phyloP scores from a whole-genome alignment of 139 green algal species.

The Closterium sp. region DNA sequence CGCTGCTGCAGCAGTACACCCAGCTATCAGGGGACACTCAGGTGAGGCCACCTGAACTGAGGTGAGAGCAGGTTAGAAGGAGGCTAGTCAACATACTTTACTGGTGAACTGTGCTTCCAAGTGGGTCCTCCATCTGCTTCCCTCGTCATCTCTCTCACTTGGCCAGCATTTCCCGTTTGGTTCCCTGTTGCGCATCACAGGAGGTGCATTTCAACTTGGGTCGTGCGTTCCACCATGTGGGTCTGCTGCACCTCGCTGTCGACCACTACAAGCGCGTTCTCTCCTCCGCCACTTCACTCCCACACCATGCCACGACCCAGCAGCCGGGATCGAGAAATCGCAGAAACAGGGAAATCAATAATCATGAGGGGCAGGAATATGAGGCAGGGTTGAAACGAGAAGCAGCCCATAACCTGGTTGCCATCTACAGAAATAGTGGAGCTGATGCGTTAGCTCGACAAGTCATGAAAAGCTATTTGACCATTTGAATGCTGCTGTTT shows the following conservation, averaged over 20 bases:
- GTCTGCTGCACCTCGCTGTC: slow-evolving; percentile 72
- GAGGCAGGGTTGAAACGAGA: slow-evolving; percentile 63
- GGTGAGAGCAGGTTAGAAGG: too few species aligned
- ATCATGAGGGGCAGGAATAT: background rate
- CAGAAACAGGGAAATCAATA: background rate
- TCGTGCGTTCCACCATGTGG: slow-evolving; percentile 65
- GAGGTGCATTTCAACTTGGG: slow-evolving; percentile 82
- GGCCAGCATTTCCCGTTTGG: too few species aligned
- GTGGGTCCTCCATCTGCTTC: too few species aligned
- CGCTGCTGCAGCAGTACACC: slow-evolving; percentile 69
- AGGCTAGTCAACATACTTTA: too few species aligned
- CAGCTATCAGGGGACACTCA: background rate
- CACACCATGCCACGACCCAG: background rate
- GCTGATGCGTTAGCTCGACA: background rate
- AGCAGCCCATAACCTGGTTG: slow-evolving; percentile 75
- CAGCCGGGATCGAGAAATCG: background rate
- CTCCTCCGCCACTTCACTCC: background rate
- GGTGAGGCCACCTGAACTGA: background rate
- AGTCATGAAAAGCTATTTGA: background rate
- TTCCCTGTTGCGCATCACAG: slow-evolving; percentile 18
- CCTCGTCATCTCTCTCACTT: too few species aligned
- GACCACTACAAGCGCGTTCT: slow-evolving; percentile 64
- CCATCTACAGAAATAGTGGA: slow-evolving; percentile 71
- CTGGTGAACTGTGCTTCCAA: too few species aligned
- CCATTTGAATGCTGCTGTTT: background rate